Conservation (phyloP, 2,329 filamentous ascomycete genomes). For the Ascochyta fabae region DNA sequence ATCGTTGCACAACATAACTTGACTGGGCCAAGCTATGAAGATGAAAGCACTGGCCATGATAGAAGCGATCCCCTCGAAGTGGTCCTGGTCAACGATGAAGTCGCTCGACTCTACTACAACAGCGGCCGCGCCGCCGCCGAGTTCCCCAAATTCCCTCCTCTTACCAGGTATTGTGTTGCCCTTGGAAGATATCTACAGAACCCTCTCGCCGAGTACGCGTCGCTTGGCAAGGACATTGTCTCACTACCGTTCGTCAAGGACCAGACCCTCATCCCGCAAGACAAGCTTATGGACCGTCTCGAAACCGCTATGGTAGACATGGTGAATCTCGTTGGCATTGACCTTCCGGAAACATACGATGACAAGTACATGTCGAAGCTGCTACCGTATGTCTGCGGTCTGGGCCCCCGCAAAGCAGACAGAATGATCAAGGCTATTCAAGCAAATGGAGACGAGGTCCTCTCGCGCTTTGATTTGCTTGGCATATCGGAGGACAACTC, state of each 20-base stretch:
- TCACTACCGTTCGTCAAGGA: constrained; percentile 89
- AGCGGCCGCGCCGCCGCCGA: constrained; percentile 80
- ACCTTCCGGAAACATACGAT: constrained; percentile 88
- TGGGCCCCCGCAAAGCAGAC: constrained; percentile 90
- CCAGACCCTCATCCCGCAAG: constrained; percentile 85
- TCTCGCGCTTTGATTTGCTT: constrained; percentile 84
- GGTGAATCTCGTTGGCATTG: constrained; percentile 94
- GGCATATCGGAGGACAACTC: constrained; percentile 79
- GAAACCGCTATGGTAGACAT: constrained; percentile 99
- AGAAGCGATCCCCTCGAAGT: constrained; percentile 83
- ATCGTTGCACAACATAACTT: constrained; percentile 80
- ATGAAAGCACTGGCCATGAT: constrained; percentile 73
- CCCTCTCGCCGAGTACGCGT: constrained; percentile 94
- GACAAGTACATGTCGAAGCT: constrained; percentile 85
- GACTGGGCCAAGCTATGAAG: constrained; percentile 80
- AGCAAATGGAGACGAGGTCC: constrained; percentile 84
- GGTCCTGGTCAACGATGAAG: constrained; percentile 92
- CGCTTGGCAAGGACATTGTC: constrained; percentile 83
- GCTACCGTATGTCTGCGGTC: constrained; percentile 86
- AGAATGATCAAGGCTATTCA: constrained; percentile 88
- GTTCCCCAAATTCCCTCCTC: constrained; percentile 77
- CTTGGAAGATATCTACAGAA: constrained; percentile 93
- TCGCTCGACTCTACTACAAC: constrained; percentile 94
- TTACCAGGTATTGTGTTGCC: constrained; percentile 88
- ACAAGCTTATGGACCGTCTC: constrained; percentile 83